Conservation (phyloP, 1,139 yeast genomes). For the Trichomonascaceae sp. region DNA sequence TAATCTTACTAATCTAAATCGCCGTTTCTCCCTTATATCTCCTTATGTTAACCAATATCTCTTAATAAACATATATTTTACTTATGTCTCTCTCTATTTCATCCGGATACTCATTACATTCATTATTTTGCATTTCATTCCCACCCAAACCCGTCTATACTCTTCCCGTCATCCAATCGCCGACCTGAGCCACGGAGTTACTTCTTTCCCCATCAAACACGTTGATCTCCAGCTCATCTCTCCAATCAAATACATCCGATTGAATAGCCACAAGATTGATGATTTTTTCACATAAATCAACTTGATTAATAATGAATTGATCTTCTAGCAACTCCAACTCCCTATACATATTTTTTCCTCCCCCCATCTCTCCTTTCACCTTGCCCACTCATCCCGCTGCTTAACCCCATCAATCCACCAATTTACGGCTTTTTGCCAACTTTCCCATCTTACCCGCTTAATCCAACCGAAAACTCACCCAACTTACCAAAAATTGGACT, state of each 20-base stretch:
- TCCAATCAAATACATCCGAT: background rate
- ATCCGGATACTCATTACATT: too few species aligned
- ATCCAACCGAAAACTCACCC: slow-evolving; percentile 1
- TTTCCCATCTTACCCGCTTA: background rate
- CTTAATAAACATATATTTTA: background rate
- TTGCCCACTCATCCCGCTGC: background rate
- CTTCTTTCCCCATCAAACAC: background rate
- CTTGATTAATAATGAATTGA: background rate
- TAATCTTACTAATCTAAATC: too few species aligned
- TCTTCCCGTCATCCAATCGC: background rate
- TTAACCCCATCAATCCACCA: background rate
- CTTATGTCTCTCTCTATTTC: too few species aligned
- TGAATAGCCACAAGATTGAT: background rate
- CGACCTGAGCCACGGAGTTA: background rate
- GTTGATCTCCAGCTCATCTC: background rate
- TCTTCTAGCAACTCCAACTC: background rate
- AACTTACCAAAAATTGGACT: background rate
- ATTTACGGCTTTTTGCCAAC: background rate
- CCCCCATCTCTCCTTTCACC: background rate
- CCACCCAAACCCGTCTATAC: background rate
- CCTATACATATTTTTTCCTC: too few species aligned
- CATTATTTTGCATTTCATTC: background rate
- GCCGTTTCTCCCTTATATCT: too few species aligned
- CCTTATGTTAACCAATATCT: background rate
- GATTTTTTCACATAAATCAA: too few species aligned